phyloP scores from a whole-genome alignment of 2,329 filamentous ascomycete genomes.

The Colletotrichum sansevieriae region DNA sequence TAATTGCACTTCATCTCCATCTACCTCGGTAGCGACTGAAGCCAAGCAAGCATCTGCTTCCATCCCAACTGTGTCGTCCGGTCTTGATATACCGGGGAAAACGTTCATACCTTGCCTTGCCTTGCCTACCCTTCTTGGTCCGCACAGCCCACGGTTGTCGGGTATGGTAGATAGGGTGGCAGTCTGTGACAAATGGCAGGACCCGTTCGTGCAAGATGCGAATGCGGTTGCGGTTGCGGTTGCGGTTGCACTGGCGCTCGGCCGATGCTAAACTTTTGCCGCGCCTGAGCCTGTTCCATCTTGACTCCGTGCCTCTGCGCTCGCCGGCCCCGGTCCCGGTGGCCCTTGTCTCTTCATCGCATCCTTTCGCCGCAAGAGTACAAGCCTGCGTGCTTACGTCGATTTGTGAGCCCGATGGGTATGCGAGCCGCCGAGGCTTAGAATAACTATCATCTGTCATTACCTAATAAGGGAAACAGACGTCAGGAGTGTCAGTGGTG shows the following conservation, averaged over 20 bases:
- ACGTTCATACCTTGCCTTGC: slow-evolving; percentile 18
- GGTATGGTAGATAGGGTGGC: neutral
- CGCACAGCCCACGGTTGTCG: neutral
- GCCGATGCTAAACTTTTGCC: neutral
- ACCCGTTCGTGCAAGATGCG: slow-evolving; percentile 2
- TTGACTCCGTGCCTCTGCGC: neutral
- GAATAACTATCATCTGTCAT: neutral
- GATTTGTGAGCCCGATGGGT: slow-evolving; percentile 5
- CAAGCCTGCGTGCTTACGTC: neutral
- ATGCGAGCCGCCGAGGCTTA: neutral
- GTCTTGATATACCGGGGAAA: neutral
- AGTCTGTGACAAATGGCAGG: slow-evolving; percentile 20
- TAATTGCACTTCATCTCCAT: slow-evolving; percentile 1
- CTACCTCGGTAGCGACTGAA: slow-evolving; percentile 13
- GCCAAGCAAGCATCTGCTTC: slow-evolving; percentile 3
- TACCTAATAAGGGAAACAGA: slow-evolving; percentile 5
- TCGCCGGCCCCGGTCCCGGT: neutral
- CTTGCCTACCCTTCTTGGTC: neutral
- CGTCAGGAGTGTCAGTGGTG: slow-evolving; percentile 9
- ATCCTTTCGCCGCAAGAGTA: neutral
- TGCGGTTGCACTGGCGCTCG: slow-evolving; percentile 29
- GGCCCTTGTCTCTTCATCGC: neutral
- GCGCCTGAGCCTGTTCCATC: slow-evolving; percentile 13
- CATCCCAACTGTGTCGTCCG: slow-evolving; percentile 10
- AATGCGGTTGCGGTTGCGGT: slow-evolving; percentile 15